Percentiles rank a stretch among this genome's conserved stretches.
These are phyloP conservation scores for Sequoia sempervirens DNA, from an alignment of 75 land plant species.

Conservation along the genomic window DNA sequence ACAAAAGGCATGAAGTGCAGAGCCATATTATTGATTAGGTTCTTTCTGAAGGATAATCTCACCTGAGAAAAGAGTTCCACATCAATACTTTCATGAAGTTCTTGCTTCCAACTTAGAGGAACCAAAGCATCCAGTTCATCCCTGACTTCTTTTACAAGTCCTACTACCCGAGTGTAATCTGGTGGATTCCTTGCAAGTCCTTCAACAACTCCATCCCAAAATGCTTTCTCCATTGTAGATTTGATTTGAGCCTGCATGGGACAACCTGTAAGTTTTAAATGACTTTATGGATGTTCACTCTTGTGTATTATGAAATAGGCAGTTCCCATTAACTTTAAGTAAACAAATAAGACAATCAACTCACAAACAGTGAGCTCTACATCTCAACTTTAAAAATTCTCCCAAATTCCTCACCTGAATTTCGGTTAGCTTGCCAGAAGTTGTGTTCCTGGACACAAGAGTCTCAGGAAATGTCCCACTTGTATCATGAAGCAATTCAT, in stretches of 20 bases:
- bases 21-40: neutral
- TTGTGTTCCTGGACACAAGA: neutral
- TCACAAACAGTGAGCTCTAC: neutral
- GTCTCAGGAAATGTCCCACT: slow-evolving; percentile 12
- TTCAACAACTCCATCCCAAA: slow-evolving; percentile 47
- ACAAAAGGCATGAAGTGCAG: neutral
- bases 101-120: slow-evolving; percentile 42
- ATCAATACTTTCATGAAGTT: slow-evolving; percentile 40
- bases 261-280: neutral
- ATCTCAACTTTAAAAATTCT: neutral
- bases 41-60: neutral
- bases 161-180: slow-evolving; percentile 33
- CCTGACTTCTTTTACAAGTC: slow-evolving; percentile 35
- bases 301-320: neutral
- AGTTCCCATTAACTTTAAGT: neutral
- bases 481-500: slow-evolving; percentile 45
- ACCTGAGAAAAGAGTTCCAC: slow-evolving; percentile 46
- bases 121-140: slow-evolving; percentile 35
- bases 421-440: slow-evolving; percentile 9
- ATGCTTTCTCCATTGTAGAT: slow-evolving; percentile 43
- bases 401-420: slow-evolving; percentile 10
- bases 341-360: slow-evolving; percentile 1
- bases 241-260: slow-evolving; percentile 38
- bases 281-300: neutral
- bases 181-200: slow-evolving; percentile 32